Percentiles rank a stretch among this genome's conserved stretches.
Evolutionary conservation across 2,329 filamentous ascomycete genomes (phyloP).

Genomic region (Cercospora sp.): DNA sequence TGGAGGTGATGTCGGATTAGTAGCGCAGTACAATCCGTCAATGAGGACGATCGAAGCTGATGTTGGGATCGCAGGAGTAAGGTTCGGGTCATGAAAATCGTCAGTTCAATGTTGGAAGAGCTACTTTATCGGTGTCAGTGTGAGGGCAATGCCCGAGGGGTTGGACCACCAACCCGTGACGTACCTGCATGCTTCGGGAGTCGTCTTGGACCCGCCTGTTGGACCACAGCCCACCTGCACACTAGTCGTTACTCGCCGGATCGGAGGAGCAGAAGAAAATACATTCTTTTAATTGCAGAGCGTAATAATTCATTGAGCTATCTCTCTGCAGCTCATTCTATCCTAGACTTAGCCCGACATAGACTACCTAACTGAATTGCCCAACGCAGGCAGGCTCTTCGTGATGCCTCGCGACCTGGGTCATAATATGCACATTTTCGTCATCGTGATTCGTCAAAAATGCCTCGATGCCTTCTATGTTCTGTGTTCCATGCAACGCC

Average conservation of each 20-base stretch:
- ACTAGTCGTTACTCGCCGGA: not conserved
- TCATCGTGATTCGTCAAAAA: conserved; percentile 18
- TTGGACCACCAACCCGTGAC: not conserved
- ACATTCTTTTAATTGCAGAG: not conserved
- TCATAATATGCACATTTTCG: conserved; percentile 16
- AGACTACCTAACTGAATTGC: not conserved
- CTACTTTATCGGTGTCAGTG: not conserved
- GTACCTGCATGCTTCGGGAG: not conserved
- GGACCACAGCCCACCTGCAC: not conserved
- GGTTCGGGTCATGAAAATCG: not conserved
- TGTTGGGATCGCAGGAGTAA: not conserved
- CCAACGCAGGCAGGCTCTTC: conserved; percentile 20
- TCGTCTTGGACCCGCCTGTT: not conserved
- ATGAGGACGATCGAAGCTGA: not conserved
- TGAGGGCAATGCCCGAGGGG: not conserved
- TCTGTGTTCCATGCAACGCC: conserved; percentile 18
- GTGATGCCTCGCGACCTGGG: conserved; percentile 21
- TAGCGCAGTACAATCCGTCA: not conserved
- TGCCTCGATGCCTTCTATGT: conserved; percentile 13
- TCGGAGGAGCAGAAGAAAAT: not conserved
- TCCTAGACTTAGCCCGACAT: not conserved
- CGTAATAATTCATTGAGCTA: not conserved
- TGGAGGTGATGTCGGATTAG: not conserved
- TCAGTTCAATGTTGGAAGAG: not conserved
- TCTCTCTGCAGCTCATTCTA: not conserved